These are phyloP conservation scores for Hemerocallis citrina DNA, from an alignment of 106 monocot species.

Conservation along the genomic window DNA sequence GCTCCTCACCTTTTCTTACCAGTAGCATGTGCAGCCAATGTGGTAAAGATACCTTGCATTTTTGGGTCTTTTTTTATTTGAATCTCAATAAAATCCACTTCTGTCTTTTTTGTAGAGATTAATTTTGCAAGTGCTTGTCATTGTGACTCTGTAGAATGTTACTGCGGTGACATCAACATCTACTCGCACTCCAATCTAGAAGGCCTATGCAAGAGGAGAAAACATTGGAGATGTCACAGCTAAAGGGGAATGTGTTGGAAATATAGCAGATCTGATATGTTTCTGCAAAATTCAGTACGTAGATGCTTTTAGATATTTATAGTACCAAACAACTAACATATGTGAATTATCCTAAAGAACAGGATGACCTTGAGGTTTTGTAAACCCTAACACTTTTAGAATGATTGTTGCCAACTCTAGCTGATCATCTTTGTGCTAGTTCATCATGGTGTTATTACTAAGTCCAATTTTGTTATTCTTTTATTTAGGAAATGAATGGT, in stretches of 20 bases:
- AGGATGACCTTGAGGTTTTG: not conserved
- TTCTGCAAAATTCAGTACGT: not conserved
- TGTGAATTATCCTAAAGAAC: not conserved
- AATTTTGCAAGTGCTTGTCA: not conserved
- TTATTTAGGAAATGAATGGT: no score
- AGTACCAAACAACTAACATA: not conserved
- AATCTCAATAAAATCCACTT: no score
- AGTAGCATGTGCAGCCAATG: conserved; percentile 86
- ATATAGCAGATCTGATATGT: conserved; percentile 86
- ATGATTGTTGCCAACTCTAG: no score
- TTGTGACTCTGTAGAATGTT: conserved; percentile 52
- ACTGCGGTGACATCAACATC: conserved; percentile 88
- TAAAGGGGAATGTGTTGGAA: conserved; percentile 93
- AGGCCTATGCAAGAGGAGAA: conserved; percentile 91
- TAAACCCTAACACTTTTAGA: no score
- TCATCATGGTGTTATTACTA: no score
- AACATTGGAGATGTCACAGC: conserved; percentile 97
- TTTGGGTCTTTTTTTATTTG: no score
- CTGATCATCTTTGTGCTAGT: no score
- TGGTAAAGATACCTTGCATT: conserved; percentile 50
- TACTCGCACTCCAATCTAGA: conserved; percentile 89
- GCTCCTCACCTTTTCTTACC: conserved; percentile 83
- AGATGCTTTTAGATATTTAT: not conserved
- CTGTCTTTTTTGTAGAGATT: not conserved
- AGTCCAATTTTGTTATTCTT: no score